Conservation (phyloP, 257 asterid species). For the Salvia rosmarinus region DNA sequence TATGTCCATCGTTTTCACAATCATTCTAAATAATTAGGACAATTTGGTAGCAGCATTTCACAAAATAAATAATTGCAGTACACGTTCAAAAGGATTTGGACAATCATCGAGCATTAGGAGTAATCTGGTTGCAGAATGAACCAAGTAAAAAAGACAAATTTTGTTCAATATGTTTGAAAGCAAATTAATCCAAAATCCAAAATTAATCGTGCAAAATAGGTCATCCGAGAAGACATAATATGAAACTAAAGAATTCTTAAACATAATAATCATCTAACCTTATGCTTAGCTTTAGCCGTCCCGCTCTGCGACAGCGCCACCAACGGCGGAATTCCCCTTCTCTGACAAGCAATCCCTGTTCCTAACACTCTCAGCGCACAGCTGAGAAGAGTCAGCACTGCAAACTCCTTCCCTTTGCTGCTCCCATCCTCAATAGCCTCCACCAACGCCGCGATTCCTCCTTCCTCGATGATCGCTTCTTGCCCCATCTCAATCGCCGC, state of each 20-base stretch:
- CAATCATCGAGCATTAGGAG: no score
- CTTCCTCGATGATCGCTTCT: conserved; percentile 82
- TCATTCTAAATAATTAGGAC: conserved; percentile 31
- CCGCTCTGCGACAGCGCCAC: conserved; percentile 92
- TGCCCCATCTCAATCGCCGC: conserved; percentile 64
- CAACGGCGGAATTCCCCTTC: conserved; percentile 98
- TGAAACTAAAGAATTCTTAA: not conserved
- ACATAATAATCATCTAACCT: conserved; percentile 54
- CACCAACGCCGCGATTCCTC: conserved; percentile 79
- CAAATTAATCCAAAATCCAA: conserved; percentile 11
- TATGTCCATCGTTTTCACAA: conserved; percentile 28
- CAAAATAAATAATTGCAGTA: no score
- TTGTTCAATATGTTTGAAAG: conserved; percentile 1
- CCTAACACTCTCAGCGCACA: conserved; percentile 74
- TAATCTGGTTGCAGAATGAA: conserved; percentile 17
- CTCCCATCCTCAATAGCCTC: conserved; percentile 90
- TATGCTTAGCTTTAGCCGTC: conserved; percentile 87
- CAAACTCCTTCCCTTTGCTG: conserved; percentile 84
- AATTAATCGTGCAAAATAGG: conserved; percentile 1
- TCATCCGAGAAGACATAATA: not conserved
- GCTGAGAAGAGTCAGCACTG: conserved; percentile 80
- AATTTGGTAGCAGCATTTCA: conserved; percentile 21
- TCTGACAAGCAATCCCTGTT: conserved; percentile 81
- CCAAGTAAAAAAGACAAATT: not conserved
- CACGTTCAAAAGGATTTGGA: no score